phyloP scores from a whole-genome alignment of 1,284 basidiomycete species.

The Cerioporus squamosus region DNA sequence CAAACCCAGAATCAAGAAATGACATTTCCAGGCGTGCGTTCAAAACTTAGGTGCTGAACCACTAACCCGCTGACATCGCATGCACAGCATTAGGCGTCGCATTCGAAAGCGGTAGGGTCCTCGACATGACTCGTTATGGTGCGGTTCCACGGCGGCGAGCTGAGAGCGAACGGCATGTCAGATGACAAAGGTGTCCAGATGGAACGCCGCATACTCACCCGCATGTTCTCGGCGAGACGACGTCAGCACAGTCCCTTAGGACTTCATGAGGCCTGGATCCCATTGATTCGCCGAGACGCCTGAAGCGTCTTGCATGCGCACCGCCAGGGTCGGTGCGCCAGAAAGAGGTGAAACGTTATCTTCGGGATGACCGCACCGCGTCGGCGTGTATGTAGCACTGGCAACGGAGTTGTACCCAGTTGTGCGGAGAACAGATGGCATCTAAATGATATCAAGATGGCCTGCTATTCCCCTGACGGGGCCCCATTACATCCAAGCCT shows the following conservation, averaged over 20 bases:
- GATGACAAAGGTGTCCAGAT: neutral
- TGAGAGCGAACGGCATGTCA: neutral
- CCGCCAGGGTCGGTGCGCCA: slow-evolving; percentile 10
- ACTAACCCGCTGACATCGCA: neutral
- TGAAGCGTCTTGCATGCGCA: neutral
- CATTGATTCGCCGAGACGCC: neutral
- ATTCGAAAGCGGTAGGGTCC: neutral
- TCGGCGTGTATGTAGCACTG: slow-evolving; percentile 8
- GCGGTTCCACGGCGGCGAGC: neutral
- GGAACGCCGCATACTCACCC: neutral
- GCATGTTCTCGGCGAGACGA: slow-evolving; percentile 2
- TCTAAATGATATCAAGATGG: slow-evolving; percentile 2
- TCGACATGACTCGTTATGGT: neutral
- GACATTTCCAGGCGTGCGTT: too few relatives aligned
- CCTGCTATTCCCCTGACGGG: neutral
- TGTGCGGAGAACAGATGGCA: neutral
- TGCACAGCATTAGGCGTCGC: neutral
- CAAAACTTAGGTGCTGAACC: too few relatives aligned
- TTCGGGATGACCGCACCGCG: slow-evolving; percentile 6
- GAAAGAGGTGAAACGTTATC: slow-evolving; percentile 14
- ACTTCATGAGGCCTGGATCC: neutral
- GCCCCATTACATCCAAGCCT: neutral
- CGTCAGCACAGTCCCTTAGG: neutral
- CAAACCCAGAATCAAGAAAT: too few relatives aligned
- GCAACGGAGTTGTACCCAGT: neutral